A percentile compares a stretch with the other conserved stretches of the same genome.
These are phyloP conservation scores for Exophiala oligosperma DNA, from an alignment of 2,329 filamentous ascomycete species.

Conservation along the genomic window DNA sequence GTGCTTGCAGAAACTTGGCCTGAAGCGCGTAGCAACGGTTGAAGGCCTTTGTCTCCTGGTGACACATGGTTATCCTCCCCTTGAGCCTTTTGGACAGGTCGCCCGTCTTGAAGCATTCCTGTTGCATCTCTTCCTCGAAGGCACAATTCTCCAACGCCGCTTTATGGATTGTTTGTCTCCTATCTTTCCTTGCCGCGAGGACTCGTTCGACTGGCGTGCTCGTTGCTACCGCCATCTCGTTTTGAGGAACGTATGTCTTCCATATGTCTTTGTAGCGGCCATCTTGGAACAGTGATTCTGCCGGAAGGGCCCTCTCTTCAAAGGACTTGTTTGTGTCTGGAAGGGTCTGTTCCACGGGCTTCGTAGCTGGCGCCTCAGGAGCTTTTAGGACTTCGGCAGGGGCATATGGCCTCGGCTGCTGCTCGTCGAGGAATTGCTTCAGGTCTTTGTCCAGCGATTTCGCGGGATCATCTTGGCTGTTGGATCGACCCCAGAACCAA, in stretches of 20 bases:
- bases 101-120: conserved; percentile 76
- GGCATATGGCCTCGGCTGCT: conserved; percentile 72
- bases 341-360: conserved; percentile 25
- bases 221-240: conserved; percentile 65
- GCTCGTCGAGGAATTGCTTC: conserved; percentile 79
- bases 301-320: conserved; percentile 29
- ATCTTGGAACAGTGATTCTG: conserved; percentile 64
- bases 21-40: conserved; percentile 90
- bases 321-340: conserved; percentile 28
- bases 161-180: conserved; percentile 72
- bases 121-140: conserved; percentile 78
- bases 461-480: conserved; percentile 61
- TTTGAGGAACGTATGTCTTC: conserved; percentile 81
- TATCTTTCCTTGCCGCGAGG: conserved; percentile 79
- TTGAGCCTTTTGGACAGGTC: conserved; percentile 59
- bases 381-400: conserved; percentile 31
- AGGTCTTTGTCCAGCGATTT: conserved; percentile 78
- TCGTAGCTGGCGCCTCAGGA: conserved; percentile 23
- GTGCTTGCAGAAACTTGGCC: conserved; percentile 81
- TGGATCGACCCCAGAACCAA: conserved; percentile 61
- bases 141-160: conserved; percentile 93
- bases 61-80: conserved; percentile 70
- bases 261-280: conserved; percentile 83
- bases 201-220: conserved; percentile 80
- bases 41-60: conserved; percentile 72